Evolutionary conservation across 257 asterid genomes (phyloP).

Genomic region (Rauvolfia tetraphylla): DNA sequence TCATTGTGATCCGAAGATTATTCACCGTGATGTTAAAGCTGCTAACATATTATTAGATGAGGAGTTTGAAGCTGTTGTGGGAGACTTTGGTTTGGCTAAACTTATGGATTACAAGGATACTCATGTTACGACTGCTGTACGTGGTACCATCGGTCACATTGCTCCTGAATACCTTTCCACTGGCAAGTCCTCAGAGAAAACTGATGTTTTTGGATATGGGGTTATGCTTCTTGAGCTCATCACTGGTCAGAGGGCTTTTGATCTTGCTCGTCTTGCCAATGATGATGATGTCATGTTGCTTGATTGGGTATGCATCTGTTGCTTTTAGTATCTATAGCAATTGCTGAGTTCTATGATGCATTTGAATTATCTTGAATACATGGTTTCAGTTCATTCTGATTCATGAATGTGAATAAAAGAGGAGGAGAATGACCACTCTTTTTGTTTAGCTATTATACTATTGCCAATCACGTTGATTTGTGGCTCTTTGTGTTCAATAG

Average conservation of each 20-base stretch:
- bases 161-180: constrained; percentile 86
- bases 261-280: constrained; percentile 88
- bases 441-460: too few relatives aligned
- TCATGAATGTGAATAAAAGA: not conserved
- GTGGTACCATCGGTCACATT: constrained; percentile 83
- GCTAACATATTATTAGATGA: constrained; percentile 79
- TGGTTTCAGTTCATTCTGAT: not conserved
- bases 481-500: too few relatives aligned
- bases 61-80: constrained; percentile 93
- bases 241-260: constrained; percentile 87
- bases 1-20: constrained; percentile 84
- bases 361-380: not conserved
- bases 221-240: constrained; percentile 97
- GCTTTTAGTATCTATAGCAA: not conserved
- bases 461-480: too few relatives aligned
- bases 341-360: not conserved
- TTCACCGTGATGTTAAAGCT: constrained; percentile 92
- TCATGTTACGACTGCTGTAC: constrained; percentile 87
- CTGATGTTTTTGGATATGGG: constrained; percentile 90
- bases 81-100: constrained; percentile 91
- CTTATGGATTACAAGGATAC: constrained; percentile 97
- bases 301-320: constrained; percentile 69
- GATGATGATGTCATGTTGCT: constrained; percentile 91
- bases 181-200: constrained; percentile 85
- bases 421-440: not conserved